These are phyloP conservation scores for Fusarium buxicola DNA, from an alignment of 2,329 filamentous ascomycete genomes.

Conservation along the genomic window DNA sequence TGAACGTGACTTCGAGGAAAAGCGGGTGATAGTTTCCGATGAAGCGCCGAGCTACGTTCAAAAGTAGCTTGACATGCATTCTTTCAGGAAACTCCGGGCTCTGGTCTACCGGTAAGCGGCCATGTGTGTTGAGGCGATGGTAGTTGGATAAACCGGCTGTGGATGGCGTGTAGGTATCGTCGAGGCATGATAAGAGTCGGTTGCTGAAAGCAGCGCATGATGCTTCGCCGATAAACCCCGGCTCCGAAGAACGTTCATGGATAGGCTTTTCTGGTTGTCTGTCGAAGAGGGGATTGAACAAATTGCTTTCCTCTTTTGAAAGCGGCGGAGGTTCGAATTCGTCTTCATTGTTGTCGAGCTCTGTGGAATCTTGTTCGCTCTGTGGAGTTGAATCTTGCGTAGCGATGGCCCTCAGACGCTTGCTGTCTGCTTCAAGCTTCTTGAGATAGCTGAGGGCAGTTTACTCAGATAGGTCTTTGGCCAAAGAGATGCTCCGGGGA, in stretches of 20 bases:
- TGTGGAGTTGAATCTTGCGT: conserved; percentile 33
- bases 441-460: conserved; percentile 19
- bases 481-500: rapidly evolving
- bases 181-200: conserved; percentile 45
- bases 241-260: conserved; percentile 36
- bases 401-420: conserved; percentile 2
- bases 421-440: conserved; percentile 31
- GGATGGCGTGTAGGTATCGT: conserved; percentile 43
- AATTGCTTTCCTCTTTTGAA: conserved; percentile 44
- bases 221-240: conserved; percentile 48
- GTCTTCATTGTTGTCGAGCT: conserved; percentile 36
- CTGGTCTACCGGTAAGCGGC: conserved; percentile 2
- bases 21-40: conserved; percentile 49
- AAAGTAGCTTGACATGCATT: conserved; percentile 47
- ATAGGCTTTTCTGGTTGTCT: conserved; percentile 31
- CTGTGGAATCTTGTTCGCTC: conserved; percentile 20
- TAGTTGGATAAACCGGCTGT: conserved; percentile 46
- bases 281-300: conserved; percentile 47
- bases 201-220: conserved; percentile 49
- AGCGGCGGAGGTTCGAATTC: conserved; percentile 28
- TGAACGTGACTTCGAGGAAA: conserved; percentile 52
- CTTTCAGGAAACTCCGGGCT: conserved; percentile 39
- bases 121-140: conserved; percentile 27
- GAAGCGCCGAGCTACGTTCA: conserved; percentile 46
- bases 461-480: background rate